Base-by-base conservation (phyloP, 768 basidiomycete genomes). In the Russula lepida region DNA sequence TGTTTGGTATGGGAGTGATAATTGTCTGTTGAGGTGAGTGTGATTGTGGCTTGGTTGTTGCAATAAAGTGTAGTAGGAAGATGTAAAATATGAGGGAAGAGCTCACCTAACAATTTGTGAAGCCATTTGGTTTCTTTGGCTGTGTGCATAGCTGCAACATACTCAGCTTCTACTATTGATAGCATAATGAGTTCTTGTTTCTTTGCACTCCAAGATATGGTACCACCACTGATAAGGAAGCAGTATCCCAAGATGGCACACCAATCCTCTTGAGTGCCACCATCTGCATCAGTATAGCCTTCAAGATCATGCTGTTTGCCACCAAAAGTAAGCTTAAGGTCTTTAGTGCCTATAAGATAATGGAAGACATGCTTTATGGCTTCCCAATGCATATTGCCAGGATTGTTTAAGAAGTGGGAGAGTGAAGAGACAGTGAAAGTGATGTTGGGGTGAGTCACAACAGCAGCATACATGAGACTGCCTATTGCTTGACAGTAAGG, bases 201-300 rank as follows among this genome's bases (percentile, higher is more conserved):
- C n/a, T 11, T 13, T 6, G 70, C 1, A 73, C 76, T 0, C 76
- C 80, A 0, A 71, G 1, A 73, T 64, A 7, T 72, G 75, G 0
- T 7, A 1, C 44, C 44, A 1, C 74, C 73, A 25, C 66, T 67
- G 41, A 75, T 53, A 9, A 69, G 67, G 68, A 69, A 74, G 11
- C 54, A 70, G 59, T 65, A 75, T 19, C 71, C 75, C 35, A 60
- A 75, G 12, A 71, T 68, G 17, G 71, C 66, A 37, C 57, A 63
- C 12, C 69, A 62, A 53, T 72, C 67, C 12, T 65, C 32, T 8
- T 69, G 53, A 0, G 52, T 56, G 9, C 57, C 72, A 60, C 66
- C 72, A 56, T 74, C 74, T 8, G n/a, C 19, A 17, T 41, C 39
- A 4, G 39, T 44, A 8, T 19, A 52, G 28, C 21, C 30, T 27